phyloP scores from a whole-genome alignment of 148 eudicot genomes.

The Salicornia ramosissima region DNA sequence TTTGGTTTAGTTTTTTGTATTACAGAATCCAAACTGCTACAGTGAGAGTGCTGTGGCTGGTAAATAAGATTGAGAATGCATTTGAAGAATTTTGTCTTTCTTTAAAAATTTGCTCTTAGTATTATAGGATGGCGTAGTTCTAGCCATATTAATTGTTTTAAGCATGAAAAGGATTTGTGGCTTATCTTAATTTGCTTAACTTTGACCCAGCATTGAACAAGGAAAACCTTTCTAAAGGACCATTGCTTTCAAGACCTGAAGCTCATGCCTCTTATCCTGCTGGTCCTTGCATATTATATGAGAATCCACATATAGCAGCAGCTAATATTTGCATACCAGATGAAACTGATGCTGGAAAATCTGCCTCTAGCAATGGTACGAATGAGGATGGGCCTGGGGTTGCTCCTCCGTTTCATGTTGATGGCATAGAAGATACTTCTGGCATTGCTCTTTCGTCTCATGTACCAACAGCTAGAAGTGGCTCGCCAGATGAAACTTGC shows the following conservation, averaged over 20 bases:
- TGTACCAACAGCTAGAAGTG: no score
- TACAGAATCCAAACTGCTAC: not conserved
- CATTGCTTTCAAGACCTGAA: constrained; percentile 52
- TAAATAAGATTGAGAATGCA: not conserved
- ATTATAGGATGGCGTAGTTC: not conserved
- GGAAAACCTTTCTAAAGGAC: constrained; percentile 67
- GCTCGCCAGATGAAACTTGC: constrained; percentile 26
- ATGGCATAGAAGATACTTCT: constrained; percentile 26
- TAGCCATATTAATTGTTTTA: not conserved
- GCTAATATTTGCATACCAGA: constrained; percentile 29
- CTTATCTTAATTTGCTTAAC: not conserved
- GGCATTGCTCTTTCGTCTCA: constrained; percentile 18
- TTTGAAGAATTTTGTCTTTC: not conserved
- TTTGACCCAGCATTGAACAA: constrained; percentile 55
- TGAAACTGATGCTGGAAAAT: constrained; percentile 30
- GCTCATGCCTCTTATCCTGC: constrained; percentile 32
- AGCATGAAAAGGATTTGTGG: not conserved
- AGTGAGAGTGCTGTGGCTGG: not conserved
- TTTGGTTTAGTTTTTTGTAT: not conserved
- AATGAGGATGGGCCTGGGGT: constrained; percentile 31
- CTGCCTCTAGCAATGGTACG: constrained; percentile 30
- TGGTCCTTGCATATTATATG: constrained; percentile 30
- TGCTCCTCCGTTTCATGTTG: constrained; percentile 21
- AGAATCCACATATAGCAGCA: constrained; percentile 24
- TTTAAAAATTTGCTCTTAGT: not conserved